phyloP scores from a whole-genome alignment of 2,329 filamentous ascomycete genomes.

The Epichloe brachyelytri region DNA sequence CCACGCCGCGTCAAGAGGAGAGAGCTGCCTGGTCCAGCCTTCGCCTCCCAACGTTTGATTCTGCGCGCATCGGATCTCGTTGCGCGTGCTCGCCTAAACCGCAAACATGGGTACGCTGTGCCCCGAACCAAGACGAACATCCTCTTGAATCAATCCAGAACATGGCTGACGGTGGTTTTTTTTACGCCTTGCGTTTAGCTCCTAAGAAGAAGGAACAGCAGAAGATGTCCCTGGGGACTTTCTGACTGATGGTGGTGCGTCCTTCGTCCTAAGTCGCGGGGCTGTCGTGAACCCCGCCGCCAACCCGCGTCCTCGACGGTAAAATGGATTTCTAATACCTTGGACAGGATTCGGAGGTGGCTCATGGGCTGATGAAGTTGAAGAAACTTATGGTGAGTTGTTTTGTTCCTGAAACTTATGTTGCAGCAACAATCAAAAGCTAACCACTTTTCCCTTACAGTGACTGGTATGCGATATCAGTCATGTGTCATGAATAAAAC shows the following conservation, averaged over 20 bases:
- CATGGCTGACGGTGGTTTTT: background rate
- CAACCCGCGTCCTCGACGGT: slow-evolving; percentile 9
- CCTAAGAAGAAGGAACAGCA: slow-evolving; percentile 86
- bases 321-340: background rate
- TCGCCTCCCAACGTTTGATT: slow-evolving; percentile 8
- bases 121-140: background rate
- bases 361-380: slow-evolving; percentile 98
- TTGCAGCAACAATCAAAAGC: slow-evolving; percentile 8
- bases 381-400: slow-evolving; percentile 67
- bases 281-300: slow-evolving; percentile 12
- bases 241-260: slow-evolving; percentile 79
- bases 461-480: slow-evolving; percentile 20
- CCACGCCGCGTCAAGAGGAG: slow-evolving; percentile 11
- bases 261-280: slow-evolving; percentile 10
- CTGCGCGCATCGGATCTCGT: slow-evolving; percentile 30
- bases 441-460: slow-evolving; percentile 16
- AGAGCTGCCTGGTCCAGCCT: slow-evolving; percentile 17
- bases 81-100: slow-evolving; percentile 34
- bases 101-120: slow-evolving; percentile 47
- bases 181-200: slow-evolving; percentile 49
- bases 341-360: slow-evolving; percentile 41
- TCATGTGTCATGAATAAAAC: background rate
- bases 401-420: slow-evolving; percentile 3
- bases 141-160: background rate
- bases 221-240: slow-evolving; percentile 97